These are phyloP conservation scores for Marasmius oreades DNA, from an alignment of 1,284 basidiomycete genomes.

Conservation along the genomic window DNA sequence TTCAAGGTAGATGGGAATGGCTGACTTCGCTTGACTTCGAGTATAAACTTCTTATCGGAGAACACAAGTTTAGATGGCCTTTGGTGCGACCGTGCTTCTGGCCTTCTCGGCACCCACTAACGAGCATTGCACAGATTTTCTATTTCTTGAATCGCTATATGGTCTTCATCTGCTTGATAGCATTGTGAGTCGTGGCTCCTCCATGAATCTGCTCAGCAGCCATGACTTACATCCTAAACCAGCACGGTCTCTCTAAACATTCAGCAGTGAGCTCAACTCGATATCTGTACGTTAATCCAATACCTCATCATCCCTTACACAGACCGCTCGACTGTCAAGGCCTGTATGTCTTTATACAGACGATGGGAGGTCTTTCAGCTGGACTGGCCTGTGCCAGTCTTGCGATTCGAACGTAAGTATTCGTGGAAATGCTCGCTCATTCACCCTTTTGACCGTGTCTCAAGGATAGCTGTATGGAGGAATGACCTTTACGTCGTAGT, in stretches of 20 bases:
- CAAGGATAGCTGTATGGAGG: slow-evolving; percentile 34
- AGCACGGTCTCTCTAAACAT: not conserved
- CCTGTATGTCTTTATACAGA: slow-evolving; percentile 70
- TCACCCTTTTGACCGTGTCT: slow-evolving; percentile 58
- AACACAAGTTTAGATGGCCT: slow-evolving; percentile 60
- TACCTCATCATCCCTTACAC: not conserved
- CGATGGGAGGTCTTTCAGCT: slow-evolving; percentile 67
- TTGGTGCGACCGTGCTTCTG: slow-evolving; percentile 35
- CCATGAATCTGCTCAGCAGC: too few relatives aligned
- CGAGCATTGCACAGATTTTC: slow-evolving; percentile 44
- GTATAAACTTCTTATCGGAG: slow-evolving; percentile 57
- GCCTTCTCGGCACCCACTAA: not conserved
- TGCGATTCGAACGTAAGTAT: slow-evolving; percentile 55
- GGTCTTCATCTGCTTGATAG: slow-evolving; percentile 61
- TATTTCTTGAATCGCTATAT: slow-evolving; percentile 73
- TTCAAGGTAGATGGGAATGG: slow-evolving; percentile 52
- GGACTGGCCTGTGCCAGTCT: slow-evolving; percentile 75
- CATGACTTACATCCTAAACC: too few relatives aligned
- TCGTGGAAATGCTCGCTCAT: too few relatives aligned
- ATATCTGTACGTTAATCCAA: not conserved
- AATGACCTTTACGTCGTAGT: slow-evolving; percentile 41
- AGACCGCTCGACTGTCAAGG: slow-evolving; percentile 52
- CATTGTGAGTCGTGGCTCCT: slow-evolving; percentile 49
- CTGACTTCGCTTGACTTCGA: slow-evolving; percentile 63
- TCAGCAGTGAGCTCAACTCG: not conserved